Evolutionary conservation across 352 stramenopile genomes (phyloP).

Genomic region (Pythium scleroteichum): DNA sequence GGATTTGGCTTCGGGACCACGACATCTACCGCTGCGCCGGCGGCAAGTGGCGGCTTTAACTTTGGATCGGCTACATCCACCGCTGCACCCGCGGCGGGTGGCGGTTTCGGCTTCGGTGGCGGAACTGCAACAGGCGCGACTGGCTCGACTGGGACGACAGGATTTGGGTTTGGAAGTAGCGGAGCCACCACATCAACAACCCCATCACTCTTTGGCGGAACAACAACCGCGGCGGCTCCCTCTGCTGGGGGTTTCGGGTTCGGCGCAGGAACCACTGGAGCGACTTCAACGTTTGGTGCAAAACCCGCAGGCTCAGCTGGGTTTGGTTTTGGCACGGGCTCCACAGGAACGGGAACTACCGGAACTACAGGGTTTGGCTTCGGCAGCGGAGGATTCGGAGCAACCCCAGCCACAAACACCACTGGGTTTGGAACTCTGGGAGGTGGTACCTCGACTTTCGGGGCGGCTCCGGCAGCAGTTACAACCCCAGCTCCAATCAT

Average conservation of each 20-base stretch:
- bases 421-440: conserved; percentile 35
- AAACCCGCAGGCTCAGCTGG: conserved; percentile 2
- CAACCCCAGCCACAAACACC: conserved; percentile 6
- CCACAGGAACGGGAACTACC: conserved; percentile 15
- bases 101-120: conserved; percentile 43
- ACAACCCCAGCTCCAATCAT: conserved; percentile 71
- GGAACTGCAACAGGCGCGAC: conserved; percentile 22
- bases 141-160: conserved; percentile 2
- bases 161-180: conserved; percentile 25
- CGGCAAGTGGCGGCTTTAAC: conserved; percentile 30
- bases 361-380: conserved; percentile 21
- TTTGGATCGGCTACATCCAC: conserved; percentile 37
- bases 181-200: conserved; percentile 12
- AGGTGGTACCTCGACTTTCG: conserved; percentile 33
- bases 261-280: conserved; percentile 10
- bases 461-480: conserved; percentile 33
- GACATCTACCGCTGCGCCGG: conserved; percentile 12
- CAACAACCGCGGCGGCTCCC: neutral
- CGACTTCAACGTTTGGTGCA: conserved; percentile 11
- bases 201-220: conserved; percentile 18
- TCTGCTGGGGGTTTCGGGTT: conserved; percentile 33
- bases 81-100: conserved; percentile 28
- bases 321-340: conserved; percentile 26
- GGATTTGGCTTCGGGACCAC: conserved; percentile 35
- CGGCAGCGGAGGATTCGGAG: conserved; percentile 31